These are phyloP conservation scores for Trichothecium roseum DNA, from an alignment of 2,329 filamentous ascomycete genomes.

Conservation along the genomic window DNA sequence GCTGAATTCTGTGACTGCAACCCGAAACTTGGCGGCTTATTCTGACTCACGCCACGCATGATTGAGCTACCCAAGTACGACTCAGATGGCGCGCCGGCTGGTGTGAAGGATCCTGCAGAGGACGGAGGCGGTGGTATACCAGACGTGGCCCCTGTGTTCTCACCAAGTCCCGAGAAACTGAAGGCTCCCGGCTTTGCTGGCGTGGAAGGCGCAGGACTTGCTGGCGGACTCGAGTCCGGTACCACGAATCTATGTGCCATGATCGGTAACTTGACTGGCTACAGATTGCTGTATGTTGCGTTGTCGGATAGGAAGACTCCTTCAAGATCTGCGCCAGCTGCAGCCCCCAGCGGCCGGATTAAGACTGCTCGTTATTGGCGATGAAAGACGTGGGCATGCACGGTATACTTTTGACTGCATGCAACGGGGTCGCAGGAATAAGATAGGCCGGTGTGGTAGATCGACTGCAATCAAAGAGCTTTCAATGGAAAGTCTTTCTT, in stretches of 20 bases:
- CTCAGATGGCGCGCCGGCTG: constrained; percentile 43
- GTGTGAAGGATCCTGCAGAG: constrained; percentile 43
- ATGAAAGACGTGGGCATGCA: not conserved
- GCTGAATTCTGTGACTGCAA: constrained; percentile 13
- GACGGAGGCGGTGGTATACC: constrained; percentile 40
- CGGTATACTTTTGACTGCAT: not conserved
- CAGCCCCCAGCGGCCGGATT: not conserved
- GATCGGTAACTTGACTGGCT: constrained; percentile 7
- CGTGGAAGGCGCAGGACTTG: constrained; percentile 36
- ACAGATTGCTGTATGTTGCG: not conserved
- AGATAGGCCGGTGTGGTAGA: not conserved
- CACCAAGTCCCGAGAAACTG: constrained; percentile 8
- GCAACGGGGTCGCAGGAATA: not conserved
- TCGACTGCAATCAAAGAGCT: not conserved
- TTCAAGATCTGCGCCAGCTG: not conserved
- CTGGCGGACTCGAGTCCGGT: constrained; percentile 30
- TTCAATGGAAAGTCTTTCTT: no score
- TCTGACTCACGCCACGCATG: constrained; percentile 28
- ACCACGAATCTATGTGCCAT: constrained; percentile 33
- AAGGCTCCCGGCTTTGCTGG: constrained; percentile 15
- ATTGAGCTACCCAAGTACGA: constrained; percentile 46
- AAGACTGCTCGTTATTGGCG: not conserved
- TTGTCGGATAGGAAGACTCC: no score
- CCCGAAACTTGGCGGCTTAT: constrained; percentile 29
- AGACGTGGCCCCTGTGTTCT: constrained; percentile 42